A percentile compares a stretch with the other conserved stretches of the same genome.
phyloP scores from a whole-genome alignment of 2,329 filamentous ascomycete species.

The Sordariomycetes sp. region DNA sequence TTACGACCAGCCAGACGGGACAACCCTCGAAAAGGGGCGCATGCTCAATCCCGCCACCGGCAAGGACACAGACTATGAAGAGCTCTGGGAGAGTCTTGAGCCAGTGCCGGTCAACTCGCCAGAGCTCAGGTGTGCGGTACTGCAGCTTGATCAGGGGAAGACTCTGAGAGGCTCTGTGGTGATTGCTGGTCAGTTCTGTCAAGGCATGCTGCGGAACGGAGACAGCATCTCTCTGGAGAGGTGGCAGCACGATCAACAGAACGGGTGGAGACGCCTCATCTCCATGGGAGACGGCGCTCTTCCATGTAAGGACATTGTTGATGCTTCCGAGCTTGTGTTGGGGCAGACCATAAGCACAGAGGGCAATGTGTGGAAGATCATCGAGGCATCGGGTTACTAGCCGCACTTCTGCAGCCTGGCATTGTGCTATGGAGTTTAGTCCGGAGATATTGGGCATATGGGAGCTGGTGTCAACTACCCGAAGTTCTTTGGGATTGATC shows the following conservation, averaged over 20 bases:
- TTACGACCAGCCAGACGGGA: constrained; percentile 29
- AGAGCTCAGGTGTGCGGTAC: constrained; percentile 5
- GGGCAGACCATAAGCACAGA: not conserved
- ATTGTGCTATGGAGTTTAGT: too few relatives aligned
- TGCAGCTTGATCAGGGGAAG: constrained; percentile 7
- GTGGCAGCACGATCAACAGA: constrained; percentile 33
- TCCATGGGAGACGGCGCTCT: constrained; percentile 22
- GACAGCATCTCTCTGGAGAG: constrained; percentile 38
- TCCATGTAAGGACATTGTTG: constrained; percentile 16
- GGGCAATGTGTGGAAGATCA: not conserved
- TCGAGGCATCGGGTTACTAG: not conserved
- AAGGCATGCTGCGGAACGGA: constrained; percentile 43
- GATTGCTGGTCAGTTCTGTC: constrained; percentile 42
- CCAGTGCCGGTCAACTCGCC: constrained; percentile 12
- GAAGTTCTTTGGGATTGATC: too few relatives aligned
- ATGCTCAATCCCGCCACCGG: constrained; percentile 52
- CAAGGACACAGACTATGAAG: constrained; percentile 48
- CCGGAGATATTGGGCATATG: too few relatives aligned
- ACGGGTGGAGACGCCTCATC: constrained; percentile 25
- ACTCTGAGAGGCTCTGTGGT: constrained; percentile 39
- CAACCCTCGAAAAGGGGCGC: constrained; percentile 44
- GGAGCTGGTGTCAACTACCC: too few relatives aligned
- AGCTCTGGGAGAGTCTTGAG: constrained; percentile 50
- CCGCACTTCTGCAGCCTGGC: too few relatives aligned
- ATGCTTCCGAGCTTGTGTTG: not conserved